Evolutionary conservation across 345 rosid genomes (phyloP).

Genomic region (Rhizophora mangle): DNA sequence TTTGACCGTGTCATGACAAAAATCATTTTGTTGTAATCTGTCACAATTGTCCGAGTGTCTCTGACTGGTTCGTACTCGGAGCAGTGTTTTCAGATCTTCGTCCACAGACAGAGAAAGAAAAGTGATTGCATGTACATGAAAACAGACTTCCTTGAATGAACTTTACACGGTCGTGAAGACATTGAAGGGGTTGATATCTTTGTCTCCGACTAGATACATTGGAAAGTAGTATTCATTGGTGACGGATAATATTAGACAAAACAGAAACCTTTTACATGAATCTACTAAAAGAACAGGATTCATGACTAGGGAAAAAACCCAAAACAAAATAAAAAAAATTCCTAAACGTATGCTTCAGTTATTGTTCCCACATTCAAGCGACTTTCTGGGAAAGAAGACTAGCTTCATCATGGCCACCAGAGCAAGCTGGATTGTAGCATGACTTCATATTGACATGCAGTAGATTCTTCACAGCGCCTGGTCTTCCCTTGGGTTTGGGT

Average conservation of each 20-base stretch:
- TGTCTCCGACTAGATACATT: no score
- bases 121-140: no score
- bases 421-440: constrained; percentile 28
- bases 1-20: no score
- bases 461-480: constrained; percentile 22
- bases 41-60: no score
- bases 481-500: constrained; percentile 16
- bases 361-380: constrained; percentile 8
- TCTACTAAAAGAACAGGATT: not conserved
- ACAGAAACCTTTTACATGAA: not conserved
- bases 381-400: constrained; percentile 19
- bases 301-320: not conserved
- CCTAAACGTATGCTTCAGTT: not conserved
- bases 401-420: constrained; percentile 11
- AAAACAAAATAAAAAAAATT: not conserved
- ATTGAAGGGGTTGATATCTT: no score
- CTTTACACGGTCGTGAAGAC: no score
- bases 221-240: not conserved
- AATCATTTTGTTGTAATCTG: no score
- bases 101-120: no score
- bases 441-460: constrained; percentile 21
- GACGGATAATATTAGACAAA: not conserved
- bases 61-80: no score
- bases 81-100: no score
- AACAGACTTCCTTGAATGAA: no score